Evolutionary conservation across 1,284 basidiomycete species (phyloP).

Genomic region (Ganoderma lucidum): DNA sequence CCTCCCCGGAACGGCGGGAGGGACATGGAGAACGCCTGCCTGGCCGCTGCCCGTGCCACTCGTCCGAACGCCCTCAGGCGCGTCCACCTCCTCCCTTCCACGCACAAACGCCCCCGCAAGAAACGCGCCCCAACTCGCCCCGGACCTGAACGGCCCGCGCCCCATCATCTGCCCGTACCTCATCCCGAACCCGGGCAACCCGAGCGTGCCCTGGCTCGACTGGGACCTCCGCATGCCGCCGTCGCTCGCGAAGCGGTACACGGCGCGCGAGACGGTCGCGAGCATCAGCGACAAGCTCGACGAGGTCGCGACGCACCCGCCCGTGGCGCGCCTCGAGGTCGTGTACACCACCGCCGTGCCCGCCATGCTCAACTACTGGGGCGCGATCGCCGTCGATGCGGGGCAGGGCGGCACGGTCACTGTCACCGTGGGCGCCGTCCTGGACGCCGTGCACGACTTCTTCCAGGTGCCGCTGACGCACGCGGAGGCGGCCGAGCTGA

Average conservation of each 20-base stretch:
- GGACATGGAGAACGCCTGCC: conserved; percentile 39
- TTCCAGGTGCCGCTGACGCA: conserved; percentile 44
- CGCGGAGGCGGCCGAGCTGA: conserved; percentile 41
- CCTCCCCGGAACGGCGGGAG: conserved; percentile 40
- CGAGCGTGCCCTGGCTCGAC: conserved; percentile 42
- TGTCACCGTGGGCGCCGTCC: conserved; percentile 45
- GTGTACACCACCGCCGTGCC: conserved; percentile 36
- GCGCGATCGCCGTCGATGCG: conserved; percentile 42
- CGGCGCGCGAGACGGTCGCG: conserved; percentile 39
- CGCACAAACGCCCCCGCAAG: neutral
- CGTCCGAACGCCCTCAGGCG: conserved; percentile 1
- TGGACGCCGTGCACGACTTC: conserved; percentile 46
- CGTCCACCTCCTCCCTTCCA: neutral
- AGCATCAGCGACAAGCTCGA: conserved; percentile 23
- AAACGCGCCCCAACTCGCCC: neutral
- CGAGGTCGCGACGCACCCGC: conserved; percentile 39
- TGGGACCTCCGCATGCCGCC: conserved; percentile 50
- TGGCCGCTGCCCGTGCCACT: conserved; percentile 21
- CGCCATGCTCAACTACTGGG: conserved; percentile 40
- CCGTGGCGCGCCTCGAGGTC: conserved; percentile 38
- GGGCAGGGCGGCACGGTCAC: conserved; percentile 33
- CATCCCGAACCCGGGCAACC: conserved; percentile 46
- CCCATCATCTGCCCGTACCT: conserved; percentile 42
- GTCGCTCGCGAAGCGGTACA: conserved; percentile 43
- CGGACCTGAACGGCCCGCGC: conserved; percentile 8